Percentiles rank a stretch among this genome's conserved stretches.
These are phyloP conservation scores for Sporothrix luriei DNA, from an alignment of 2,329 filamentous ascomycete genomes.

Conservation along the genomic window DNA sequence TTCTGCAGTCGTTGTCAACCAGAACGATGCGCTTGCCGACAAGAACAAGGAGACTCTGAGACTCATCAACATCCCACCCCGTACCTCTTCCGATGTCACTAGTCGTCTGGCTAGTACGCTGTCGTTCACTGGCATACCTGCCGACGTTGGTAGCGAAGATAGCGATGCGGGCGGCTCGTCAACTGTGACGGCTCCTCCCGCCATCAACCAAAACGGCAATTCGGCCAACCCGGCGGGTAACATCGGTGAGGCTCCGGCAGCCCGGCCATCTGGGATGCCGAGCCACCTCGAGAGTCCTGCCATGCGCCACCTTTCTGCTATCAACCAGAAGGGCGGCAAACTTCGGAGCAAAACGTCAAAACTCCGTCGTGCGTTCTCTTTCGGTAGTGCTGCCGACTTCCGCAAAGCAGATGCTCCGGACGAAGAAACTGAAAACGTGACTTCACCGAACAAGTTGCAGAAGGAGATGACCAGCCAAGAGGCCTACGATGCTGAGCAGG, in stretches of 20 bases:
- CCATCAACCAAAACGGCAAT: conserved; percentile 1
- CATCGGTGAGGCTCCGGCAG: background rate
- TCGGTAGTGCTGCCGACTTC: conserved; percentile 91
- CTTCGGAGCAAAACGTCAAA: conserved; percentile 84
- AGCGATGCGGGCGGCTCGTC: conserved; percentile 36
- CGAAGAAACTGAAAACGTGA: conserved; percentile 44
- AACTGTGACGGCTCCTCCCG: conserved; percentile 35
- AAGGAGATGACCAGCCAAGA: conserved; percentile 66
- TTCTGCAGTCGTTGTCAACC: conserved; percentile 43
- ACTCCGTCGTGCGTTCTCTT: conserved; percentile 89
- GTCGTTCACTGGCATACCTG: conserved; percentile 71
- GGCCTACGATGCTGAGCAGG: conserved; percentile 82
- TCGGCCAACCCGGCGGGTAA: conserved; percentile 13
- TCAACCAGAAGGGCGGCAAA: conserved; percentile 77
- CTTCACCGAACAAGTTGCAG: conserved; percentile 59
- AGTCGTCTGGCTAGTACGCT: conserved; percentile 68
- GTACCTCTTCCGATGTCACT: conserved; percentile 56
- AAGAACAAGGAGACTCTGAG: conserved; percentile 57
- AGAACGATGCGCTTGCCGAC: conserved; percentile 47
- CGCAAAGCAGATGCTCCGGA: conserved; percentile 69
- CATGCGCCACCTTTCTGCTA: conserved; percentile 80
- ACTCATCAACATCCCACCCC: conserved; percentile 61
- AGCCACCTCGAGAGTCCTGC: conserved; percentile 65
- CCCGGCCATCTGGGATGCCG: conserved; percentile 35
- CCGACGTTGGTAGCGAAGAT: conserved; percentile 59